These are phyloP conservation scores for Tricholoma flavovirens DNA, from an alignment of 768 basidiomycete genomes.

Conservation along the genomic window DNA sequence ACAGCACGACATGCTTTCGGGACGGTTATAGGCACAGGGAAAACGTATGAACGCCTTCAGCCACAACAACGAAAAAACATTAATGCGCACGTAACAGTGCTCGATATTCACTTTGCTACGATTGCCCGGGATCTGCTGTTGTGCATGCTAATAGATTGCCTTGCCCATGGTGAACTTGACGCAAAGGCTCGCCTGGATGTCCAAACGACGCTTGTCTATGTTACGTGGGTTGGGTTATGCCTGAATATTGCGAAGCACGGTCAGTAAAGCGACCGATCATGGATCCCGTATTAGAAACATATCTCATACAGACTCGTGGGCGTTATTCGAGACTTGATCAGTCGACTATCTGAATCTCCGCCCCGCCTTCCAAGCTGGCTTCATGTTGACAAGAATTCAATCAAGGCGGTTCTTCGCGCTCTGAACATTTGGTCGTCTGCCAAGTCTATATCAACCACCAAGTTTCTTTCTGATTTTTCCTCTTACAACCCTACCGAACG, in stretches of 20 bases:
- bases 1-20: not conserved
- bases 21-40: not conserved
- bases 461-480: no score
- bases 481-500: no score
- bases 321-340: no score
- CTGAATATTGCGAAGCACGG: slow-evolving; percentile 16
- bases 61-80: not conserved
- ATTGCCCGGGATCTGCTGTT: slow-evolving; percentile 19
- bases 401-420: not conserved
- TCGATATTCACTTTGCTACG: slow-evolving; percentile 21
- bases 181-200: slow-evolving; percentile 8
- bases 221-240: slow-evolving; percentile 18
- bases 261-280: slow-evolving; percentile 4
- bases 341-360: not conserved
- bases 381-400: not conserved
- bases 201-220: slow-evolving; percentile 21
- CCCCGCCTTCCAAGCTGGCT: not conserved
- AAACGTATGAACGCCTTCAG: not conserved
- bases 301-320: no score
- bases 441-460: no score
- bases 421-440: not conserved
- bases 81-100: slow-evolving; percentile 15
- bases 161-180: slow-evolving; percentile 8
- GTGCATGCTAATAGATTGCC: slow-evolving; percentile 17
- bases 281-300: not conserved